Conservation (phyloP, 208 protist genomes). For the Blastocrithidia nonstop region DNA sequence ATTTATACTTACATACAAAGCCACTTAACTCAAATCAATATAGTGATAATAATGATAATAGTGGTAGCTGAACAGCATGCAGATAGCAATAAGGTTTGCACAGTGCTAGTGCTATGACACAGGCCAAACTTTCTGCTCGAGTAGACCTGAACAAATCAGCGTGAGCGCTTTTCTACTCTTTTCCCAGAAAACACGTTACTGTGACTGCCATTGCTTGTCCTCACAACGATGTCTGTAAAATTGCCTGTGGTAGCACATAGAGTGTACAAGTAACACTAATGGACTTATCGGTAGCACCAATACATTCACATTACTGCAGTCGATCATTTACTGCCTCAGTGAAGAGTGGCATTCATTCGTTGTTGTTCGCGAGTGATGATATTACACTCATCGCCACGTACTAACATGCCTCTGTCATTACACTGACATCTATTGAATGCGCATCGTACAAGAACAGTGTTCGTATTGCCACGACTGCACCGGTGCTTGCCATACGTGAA, state of each 20-base stretch:
- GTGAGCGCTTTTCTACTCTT: conserved; percentile 53
- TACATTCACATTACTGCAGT: conserved; percentile 4
- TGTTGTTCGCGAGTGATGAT: conserved; percentile 58
- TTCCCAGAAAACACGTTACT: conserved; percentile 8
- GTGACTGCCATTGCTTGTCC: conserved; percentile 41
- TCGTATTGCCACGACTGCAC: conserved; percentile 18
- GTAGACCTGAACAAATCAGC: conserved; percentile 10
- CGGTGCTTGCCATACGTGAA: conserved; percentile 24
- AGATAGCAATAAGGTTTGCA: neutral
- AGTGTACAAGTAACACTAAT: conserved; percentile 39
- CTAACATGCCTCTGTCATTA: conserved; percentile 18
- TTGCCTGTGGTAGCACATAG: conserved; percentile 34
- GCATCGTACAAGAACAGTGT: conserved; percentile 1
- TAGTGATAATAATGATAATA: neutral
- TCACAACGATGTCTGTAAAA: conserved; percentile 21
- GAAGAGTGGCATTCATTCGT: conserved; percentile 30
- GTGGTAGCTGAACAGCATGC: neutral
- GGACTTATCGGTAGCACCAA: conserved; percentile 22
- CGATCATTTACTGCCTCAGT: conserved; percentile 15
- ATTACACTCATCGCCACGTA: conserved; percentile 39
- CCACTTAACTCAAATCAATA: no score
- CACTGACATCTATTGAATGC: conserved; percentile 17
- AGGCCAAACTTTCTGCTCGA: neutral
- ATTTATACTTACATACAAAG: no score
- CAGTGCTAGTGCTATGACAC: neutral